A percentile compares a stretch with the other conserved stretches of the same genome.
Evolutionary conservation across 2,329 filamentous ascomycete genomes (phyloP).

Genomic region (Didymosphaeria variabile): DNA sequence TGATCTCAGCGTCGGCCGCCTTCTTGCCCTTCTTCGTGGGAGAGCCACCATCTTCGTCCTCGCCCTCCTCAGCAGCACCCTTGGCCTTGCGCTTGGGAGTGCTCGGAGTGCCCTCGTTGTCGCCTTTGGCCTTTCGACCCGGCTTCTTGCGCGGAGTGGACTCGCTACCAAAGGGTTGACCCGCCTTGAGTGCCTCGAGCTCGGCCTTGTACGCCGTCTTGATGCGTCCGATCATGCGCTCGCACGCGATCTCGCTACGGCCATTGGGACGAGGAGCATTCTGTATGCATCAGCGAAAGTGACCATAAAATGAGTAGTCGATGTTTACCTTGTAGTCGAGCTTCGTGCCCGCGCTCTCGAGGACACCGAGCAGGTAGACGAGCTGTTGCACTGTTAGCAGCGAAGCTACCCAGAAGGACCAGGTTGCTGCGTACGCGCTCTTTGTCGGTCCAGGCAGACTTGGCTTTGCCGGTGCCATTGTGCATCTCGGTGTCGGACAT

Average conservation of each 20-base stretch:
- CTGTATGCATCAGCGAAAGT: conserved; percentile 19
- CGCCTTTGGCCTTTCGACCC: conserved; percentile 21
- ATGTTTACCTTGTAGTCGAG: conserved; percentile 19
- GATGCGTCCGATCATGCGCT: conserved; percentile 32
- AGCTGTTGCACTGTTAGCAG: conserved; percentile 17
- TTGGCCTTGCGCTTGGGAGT: conserved; percentile 14
- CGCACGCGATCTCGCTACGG: conserved; percentile 29
- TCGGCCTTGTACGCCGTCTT: conserved; percentile 36
- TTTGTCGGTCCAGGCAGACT: conserved; percentile 31
- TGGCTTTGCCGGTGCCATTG: conserved; percentile 20
- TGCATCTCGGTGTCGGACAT: conserved; percentile 26
- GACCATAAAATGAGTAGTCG: background rate
- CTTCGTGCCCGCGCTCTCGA: conserved; percentile 29
- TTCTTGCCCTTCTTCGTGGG: conserved; percentile 6
- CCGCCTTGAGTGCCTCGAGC: conserved; percentile 25
- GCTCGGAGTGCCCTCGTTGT: conserved; percentile 18
- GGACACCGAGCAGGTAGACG: conserved; percentile 28
- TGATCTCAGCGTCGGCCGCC: background rate
- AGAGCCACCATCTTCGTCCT: background rate
- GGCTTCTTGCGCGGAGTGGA: conserved; percentile 33
- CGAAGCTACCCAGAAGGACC: background rate
- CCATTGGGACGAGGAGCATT: conserved; percentile 28
- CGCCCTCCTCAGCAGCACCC: background rate
- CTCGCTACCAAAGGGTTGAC: conserved; percentile 18
- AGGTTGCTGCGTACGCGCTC: conserved; percentile 24